These are phyloP conservation scores for Coemansia erecta DNA, from an alignment of 192 early-diverging fungal species.

Conservation along the genomic window DNA sequence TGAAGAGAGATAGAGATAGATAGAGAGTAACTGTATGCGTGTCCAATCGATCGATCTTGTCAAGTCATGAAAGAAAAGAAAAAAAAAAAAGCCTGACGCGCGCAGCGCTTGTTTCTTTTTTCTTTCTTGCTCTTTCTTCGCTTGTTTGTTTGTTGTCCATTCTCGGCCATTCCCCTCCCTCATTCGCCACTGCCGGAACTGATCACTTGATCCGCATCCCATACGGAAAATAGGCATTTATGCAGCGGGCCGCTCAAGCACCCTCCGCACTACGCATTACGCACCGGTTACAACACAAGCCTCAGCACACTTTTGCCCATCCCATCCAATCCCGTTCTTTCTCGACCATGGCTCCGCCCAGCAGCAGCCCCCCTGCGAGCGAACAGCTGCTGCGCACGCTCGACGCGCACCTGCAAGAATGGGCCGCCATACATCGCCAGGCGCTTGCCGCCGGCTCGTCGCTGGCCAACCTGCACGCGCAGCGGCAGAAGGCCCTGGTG, in stretches of 20 bases:
- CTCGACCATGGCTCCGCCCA: background rate
- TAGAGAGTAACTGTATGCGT: too few species aligned
- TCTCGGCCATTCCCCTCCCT: background rate
- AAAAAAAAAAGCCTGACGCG: background rate
- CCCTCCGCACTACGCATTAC: too few species aligned
- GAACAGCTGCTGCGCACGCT: slow-evolving; percentile 14
- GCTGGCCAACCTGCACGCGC: slow-evolving; percentile 9
- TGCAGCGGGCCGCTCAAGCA: background rate
- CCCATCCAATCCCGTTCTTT: too few species aligned
- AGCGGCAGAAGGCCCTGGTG: slow-evolving; percentile 1
- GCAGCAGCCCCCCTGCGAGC: too few species aligned
- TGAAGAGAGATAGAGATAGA: too few species aligned
- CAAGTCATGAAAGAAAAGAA: too few species aligned
- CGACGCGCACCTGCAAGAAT: slow-evolving; percentile 12
- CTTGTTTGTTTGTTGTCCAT: background rate
- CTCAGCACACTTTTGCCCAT: too few species aligned
- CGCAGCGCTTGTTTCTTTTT: background rate
- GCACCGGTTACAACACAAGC: too few species aligned
- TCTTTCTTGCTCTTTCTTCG: background rate
- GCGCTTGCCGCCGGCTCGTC: slow-evolving; percentile 7
- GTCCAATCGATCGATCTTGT: too few species aligned
- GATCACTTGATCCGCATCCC: too few species aligned
- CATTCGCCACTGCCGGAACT: too few species aligned
- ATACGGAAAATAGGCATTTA: too few species aligned
- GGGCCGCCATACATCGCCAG: slow-evolving; percentile 7